Evolutionary conservation across 768 basidiomycete species (phyloP), one percentile per base, ranked within the genome.

Genomic region (Kwoniella dendrophila): DNA sequence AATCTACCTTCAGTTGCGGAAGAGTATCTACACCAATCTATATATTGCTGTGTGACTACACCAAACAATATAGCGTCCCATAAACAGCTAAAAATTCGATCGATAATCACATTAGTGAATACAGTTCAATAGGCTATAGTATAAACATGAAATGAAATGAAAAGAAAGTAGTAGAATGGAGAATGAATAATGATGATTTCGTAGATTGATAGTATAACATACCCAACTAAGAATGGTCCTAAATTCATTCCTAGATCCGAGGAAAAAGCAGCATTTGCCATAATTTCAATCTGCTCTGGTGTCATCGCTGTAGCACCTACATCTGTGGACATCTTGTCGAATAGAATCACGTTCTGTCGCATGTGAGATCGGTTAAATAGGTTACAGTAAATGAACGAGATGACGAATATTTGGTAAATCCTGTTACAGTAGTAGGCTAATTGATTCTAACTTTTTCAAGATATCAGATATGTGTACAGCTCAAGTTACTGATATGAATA

Each of bases 31-130:
- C 56, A 57, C 56, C 57, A 59, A 33, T 33, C 48, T 14, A 29
- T 22, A 5, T 59, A 59, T n/a, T 59, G 57, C 24, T 59, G 57
- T 3, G 57, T 36, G 34, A 59, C 4, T 8, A 49, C 48, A 1
- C 56, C 56, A 24, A 44, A 48, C 4, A 48, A 22, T 6, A 38
- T 10, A 11, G 32, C 22, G 18, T 57, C 56, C 18, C 29, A 57
- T 11, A 57, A 5, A 22, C 43, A 33, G 14, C 54, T 56, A 27
- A n/a, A 26, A 40, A 20, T 4, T 10, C 26, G 4, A 12, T 22
- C 0, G 11, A 1, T 10, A 44, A 44, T 2, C 20, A 0, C 1
- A 24, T 20, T 5, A 24, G 24, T 22, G 16, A 40, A 20, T 40
- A 18, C 38, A 40, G 14, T 0, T 20, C 20, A 3, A 3, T 40